Percentiles rank a stretch among this genome's conserved stretches.
phyloP scores from a whole-genome alignment of 2,329 filamentous ascomycete species.

The Sarocladium kiliense region DNA sequence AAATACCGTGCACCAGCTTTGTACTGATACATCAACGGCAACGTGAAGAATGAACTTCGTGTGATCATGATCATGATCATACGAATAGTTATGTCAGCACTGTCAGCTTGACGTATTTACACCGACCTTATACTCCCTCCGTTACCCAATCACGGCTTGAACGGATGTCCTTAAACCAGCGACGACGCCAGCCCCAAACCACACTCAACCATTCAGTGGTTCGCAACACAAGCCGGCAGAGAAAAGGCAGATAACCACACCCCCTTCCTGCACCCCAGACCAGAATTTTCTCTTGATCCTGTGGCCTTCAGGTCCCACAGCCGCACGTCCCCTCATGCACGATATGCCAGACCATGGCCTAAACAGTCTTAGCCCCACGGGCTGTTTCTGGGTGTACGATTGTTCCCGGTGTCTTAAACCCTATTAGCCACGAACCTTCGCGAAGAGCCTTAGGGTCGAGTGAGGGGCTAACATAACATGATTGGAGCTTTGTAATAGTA shows the following conservation, averaged over 20 bases:
- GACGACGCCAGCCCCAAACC: background rate
- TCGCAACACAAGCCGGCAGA: too few relatives aligned
- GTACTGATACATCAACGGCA: background rate
- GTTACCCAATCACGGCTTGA: background rate
- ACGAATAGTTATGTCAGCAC: too few relatives aligned
- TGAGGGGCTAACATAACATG: background rate
- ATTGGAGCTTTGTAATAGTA: background rate
- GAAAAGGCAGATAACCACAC: background rate
- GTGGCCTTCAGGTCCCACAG: background rate
- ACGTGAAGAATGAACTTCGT: too few relatives aligned
- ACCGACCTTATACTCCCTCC: too few relatives aligned
- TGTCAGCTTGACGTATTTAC: too few relatives aligned
- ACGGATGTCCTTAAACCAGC: background rate
- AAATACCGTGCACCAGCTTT: background rate
- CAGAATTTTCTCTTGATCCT: slow-evolving; percentile 1
- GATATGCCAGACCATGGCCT: slow-evolving; percentile 13
- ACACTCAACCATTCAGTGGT: background rate
- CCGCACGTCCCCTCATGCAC: slow-evolving; percentile 11
- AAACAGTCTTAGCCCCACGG: slow-evolving; percentile 10
- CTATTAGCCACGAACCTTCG: background rate
- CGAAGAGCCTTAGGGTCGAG: background rate
- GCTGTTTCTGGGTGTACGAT: slow-evolving; percentile 8
- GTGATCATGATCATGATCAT: too few relatives aligned
- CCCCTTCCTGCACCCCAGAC: slow-evolving; percentile 3
- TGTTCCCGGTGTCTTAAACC: background rate